Percentiles rank a stretch among this genome's conserved stretches.
phyloP scores from a whole-genome alignment of 441 rosid genomes.

The Geranium incanum region DNA sequence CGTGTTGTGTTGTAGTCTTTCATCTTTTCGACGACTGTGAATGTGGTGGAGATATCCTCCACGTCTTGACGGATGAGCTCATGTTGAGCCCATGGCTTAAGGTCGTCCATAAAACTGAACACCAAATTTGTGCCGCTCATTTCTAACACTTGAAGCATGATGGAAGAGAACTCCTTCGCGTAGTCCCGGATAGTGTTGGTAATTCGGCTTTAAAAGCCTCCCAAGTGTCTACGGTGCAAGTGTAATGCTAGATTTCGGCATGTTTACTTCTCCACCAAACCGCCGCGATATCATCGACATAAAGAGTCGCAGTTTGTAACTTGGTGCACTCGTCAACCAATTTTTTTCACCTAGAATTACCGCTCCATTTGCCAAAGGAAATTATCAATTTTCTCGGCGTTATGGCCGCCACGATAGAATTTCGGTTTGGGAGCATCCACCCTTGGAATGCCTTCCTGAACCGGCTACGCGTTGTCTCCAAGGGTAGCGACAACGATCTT shows the following conservation, averaged over 20 bases:
- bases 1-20: too few species aligned
- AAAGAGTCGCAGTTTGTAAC: neutral
- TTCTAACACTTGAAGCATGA: neutral
- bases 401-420: neutral
- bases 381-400: neutral
- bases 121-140: neutral
- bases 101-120: neutral
- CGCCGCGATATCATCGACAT: neutral
- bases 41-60: neutral
- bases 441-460: too few species aligned
- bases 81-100: neutral
- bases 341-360: neutral
- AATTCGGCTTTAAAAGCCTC: neutral
- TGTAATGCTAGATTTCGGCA: neutral
- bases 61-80: neutral
- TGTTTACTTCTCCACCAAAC: neutral
- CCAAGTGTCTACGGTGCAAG: neutral
- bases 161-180: neutral
- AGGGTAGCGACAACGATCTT: too few species aligned
- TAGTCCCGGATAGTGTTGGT: neutral
- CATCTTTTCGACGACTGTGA: neutral
- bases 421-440: neutral
- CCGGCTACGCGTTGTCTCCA: too few species aligned
- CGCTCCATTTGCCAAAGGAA: neutral
- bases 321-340: neutral